These are phyloP conservation scores for Aureobasidium sp. DNA, from an alignment of 2,329 filamentous ascomycete genomes.

Conservation along the genomic window DNA sequence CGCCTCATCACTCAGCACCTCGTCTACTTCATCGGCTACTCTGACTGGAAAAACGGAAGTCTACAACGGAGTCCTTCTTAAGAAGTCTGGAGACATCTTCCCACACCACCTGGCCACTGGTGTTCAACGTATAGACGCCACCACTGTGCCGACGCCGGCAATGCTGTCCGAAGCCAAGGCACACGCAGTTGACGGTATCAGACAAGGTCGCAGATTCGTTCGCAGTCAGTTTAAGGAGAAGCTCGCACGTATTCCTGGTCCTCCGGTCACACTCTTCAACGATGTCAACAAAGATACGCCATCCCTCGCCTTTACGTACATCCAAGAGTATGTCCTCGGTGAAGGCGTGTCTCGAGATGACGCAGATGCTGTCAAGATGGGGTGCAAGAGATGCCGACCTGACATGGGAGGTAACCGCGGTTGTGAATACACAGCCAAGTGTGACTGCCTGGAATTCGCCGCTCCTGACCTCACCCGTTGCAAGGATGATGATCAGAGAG, in stretches of 20 bases:
- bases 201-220: slow-evolving; percentile 28
- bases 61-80: slow-evolving; percentile 34
- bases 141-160: slow-evolving; percentile 25
- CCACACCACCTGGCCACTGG: slow-evolving; percentile 20
- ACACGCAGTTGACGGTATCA: slow-evolving; percentile 16
- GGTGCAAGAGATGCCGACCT: slow-evolving; percentile 54
- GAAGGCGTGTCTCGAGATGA: slow-evolving; percentile 52
- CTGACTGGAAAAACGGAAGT: slow-evolving; percentile 17
- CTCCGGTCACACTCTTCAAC: slow-evolving; percentile 54
- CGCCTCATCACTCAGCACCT: not conserved
- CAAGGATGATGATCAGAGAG: slow-evolving; percentile 13
- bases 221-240: slow-evolving; percentile 29
- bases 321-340: slow-evolving; percentile 51
- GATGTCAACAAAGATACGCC: slow-evolving; percentile 45
- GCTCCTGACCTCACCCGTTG: slow-evolving; percentile 33
- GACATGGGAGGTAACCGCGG: slow-evolving; percentile 42
- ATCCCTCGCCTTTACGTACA: slow-evolving; percentile 59
- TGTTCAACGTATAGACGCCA: slow-evolving; percentile 21
- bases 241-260: slow-evolving; percentile 23
- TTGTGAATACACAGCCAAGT: slow-evolving; percentile 56
- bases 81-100: slow-evolving; percentile 28
- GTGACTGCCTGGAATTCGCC: slow-evolving; percentile 60
- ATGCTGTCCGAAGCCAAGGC: slow-evolving; percentile 26
- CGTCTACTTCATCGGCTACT: not conserved
- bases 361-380: slow-evolving; percentile 51